Conservation (phyloP, 495 filamentous ascomycete genomes). For the Wilcoxina mikolae region DNA sequence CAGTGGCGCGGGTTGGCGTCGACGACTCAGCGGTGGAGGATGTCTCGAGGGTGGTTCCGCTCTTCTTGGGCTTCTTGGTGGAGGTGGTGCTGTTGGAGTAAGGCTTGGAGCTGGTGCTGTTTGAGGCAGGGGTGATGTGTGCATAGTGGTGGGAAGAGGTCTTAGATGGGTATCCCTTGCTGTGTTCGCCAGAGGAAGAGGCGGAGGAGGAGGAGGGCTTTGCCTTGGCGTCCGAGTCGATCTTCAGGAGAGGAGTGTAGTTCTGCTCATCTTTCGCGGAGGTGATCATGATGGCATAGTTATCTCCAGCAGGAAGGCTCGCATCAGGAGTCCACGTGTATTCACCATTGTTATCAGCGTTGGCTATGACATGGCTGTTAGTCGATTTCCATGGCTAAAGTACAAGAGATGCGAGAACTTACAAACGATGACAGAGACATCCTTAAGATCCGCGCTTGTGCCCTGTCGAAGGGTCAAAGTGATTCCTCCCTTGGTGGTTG, state of each 20-base stretch:
- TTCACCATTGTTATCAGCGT: conserved; percentile 42
- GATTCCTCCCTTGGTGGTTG: not conserved
- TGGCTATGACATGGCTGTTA: conserved; percentile 40
- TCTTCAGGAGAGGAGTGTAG: conserved; percentile 44
- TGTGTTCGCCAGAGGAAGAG: too few relatives aligned
- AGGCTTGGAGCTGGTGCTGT: conserved; percentile 29
- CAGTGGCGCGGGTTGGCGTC: not conserved
- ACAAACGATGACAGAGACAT: conserved; percentile 40
- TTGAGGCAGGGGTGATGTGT: too few relatives aligned
- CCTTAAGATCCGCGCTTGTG: conserved; percentile 37
- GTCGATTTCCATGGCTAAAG: too few relatives aligned
- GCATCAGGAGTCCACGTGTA: conserved; percentile 41
- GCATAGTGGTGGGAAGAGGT: too few relatives aligned
- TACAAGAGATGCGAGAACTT: conserved; percentile 33
- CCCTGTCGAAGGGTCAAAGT: conserved; percentile 15
- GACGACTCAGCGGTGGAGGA: not conserved
- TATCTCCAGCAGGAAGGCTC: conserved; percentile 32
- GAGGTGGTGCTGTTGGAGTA: conserved; percentile 19
- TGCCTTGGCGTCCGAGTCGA: too few relatives aligned
- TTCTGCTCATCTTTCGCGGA: conserved; percentile 39
- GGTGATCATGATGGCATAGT: conserved; percentile 48
- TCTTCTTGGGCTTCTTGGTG: conserved; percentile 3
- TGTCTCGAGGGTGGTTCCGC: not conserved
- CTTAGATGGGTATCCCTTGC: too few relatives aligned
- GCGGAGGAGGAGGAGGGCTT: too few relatives aligned